A percentile compares a stretch with the other conserved stretches of the same genome.
phyloP scores from a whole-genome alignment of 148 eudicot genomes.

The Camellia lanceoleosa region DNA sequence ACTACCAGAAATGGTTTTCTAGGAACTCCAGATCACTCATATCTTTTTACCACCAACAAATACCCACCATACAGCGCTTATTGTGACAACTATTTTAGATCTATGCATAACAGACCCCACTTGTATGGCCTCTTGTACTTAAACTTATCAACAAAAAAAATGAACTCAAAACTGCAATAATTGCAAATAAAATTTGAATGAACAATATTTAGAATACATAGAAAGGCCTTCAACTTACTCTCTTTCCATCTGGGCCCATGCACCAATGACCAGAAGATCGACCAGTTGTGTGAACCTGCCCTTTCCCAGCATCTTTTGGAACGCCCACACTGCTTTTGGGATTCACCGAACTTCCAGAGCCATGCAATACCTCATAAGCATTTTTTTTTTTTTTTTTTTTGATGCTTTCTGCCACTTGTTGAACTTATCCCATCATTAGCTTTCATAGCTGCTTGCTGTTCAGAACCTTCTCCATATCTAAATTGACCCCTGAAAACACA shows the following conservation, averaged over 20 bases:
- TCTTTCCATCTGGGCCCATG: conserved; percentile 60
- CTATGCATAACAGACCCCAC: too few relatives aligned
- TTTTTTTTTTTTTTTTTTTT: conserved; percentile 26
- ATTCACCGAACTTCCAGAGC: conserved; percentile 57
- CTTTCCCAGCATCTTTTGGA: conserved; percentile 78
- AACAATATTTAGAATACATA: neutral
- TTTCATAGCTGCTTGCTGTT: conserved; percentile 32
- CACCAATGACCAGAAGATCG: conserved; percentile 74
- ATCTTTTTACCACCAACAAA: too few relatives aligned
- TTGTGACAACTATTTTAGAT: too few relatives aligned
- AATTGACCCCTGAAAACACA: conserved; percentile 67
- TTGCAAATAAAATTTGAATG: neutral
- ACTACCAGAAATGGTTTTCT: too few relatives aligned
- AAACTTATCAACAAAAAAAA: neutral
- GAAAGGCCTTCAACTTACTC: conserved; percentile 44
- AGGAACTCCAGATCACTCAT: too few relatives aligned
- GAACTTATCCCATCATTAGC: conserved; percentile 27
- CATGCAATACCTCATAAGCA: conserved; percentile 28
- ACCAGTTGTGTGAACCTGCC: conserved; percentile 69
- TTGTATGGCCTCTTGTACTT: too few relatives aligned
- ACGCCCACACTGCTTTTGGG: conserved; percentile 36
- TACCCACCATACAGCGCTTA: too few relatives aligned
- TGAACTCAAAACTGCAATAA: neutral
- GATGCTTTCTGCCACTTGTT: conserved; percentile 36
- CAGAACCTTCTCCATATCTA: conserved; percentile 44